phyloP scores from a whole-genome alignment of 2,329 filamentous ascomycete genomes.

The Calonectria fujianensis region DNA sequence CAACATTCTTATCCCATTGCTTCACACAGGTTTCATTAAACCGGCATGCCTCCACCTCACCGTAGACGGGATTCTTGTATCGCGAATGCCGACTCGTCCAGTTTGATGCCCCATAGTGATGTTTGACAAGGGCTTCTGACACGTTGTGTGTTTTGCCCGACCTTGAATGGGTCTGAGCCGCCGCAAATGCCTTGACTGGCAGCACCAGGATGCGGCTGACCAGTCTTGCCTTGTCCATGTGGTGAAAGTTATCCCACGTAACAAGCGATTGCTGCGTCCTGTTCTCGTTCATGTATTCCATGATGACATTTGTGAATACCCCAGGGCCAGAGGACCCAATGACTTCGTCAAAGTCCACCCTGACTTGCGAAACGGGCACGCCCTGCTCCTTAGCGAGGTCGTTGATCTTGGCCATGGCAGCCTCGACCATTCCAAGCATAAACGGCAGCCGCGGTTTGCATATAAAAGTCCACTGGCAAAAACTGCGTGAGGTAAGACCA shows the following conservation, averaged over 20 bases:
- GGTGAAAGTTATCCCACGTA: constrained; percentile 13
- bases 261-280: background rate
- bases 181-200: constrained; percentile 5
- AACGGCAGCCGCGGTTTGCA: constrained; percentile 8
- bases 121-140: constrained; percentile 1
- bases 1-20: background rate
- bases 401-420: background rate
- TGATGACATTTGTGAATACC: constrained; percentile 15
- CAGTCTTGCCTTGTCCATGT: background rate
- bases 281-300: constrained; percentile 11
- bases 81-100: constrained; percentile 18
- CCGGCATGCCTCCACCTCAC: background rate
- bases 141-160: background rate
- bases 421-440: constrained; percentile 12
- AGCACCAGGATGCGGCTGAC: constrained; percentile 1
- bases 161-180: constrained; percentile 10
- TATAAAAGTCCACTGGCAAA: constrained; percentile 20
- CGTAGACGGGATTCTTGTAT: constrained; percentile 7
- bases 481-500: background rate
- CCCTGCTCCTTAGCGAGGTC: constrained; percentile 13
- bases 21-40: constrained; percentile 11
- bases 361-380: background rate
- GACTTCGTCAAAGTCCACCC: constrained; percentile 5
- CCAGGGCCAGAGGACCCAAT: constrained; percentile 11
- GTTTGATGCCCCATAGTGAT: constrained; percentile 13